These are phyloP conservation scores for Eudorina sp. DNA, from an alignment of 139 green algal genomes.

Conservation along the genomic window DNA sequence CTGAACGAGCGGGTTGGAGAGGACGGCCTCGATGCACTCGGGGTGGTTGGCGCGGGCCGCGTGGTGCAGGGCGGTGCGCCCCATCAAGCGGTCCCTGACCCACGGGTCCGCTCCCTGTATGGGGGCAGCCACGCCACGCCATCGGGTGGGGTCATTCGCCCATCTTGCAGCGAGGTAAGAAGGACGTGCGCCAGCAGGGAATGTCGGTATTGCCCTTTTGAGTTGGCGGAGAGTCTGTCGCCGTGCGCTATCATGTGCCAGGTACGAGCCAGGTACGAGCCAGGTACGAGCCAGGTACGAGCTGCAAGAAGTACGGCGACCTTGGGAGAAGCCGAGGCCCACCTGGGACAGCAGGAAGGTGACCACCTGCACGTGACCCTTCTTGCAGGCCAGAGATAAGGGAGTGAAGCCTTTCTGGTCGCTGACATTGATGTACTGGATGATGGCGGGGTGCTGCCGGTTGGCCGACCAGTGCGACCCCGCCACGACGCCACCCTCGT, in stretches of 20 bases:
- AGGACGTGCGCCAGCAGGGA: too few relatives aligned
- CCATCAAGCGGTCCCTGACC: slow-evolving; percentile 50
- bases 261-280: too few relatives aligned
- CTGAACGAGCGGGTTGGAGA: neutral
- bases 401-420: slow-evolving; percentile 17
- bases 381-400: slow-evolving; percentile 22
- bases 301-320: too few relatives aligned
- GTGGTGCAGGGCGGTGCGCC: slow-evolving; percentile 48
- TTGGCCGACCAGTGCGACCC: too few relatives aligned
- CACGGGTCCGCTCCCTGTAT: slow-evolving; percentile 57
- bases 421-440: neutral
- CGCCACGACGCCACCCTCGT: neutral
- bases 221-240: too few relatives aligned
- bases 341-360: slow-evolving; percentile 18
- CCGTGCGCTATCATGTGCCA: too few relatives aligned
- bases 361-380: neutral
- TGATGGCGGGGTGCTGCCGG: neutral
- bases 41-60: slow-evolving; percentile 40
- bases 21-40: slow-evolving; percentile 27
- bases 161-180: too few relatives aligned
- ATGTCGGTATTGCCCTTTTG: too few relatives aligned
- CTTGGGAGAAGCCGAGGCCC: too few relatives aligned
- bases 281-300: too few relatives aligned
- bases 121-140: too few relatives aligned
- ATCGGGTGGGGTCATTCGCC: too few relatives aligned